Evolutionary conservation across 331 rosid genomes (phyloP).

Genomic region (Pyrus hybrid): DNA sequence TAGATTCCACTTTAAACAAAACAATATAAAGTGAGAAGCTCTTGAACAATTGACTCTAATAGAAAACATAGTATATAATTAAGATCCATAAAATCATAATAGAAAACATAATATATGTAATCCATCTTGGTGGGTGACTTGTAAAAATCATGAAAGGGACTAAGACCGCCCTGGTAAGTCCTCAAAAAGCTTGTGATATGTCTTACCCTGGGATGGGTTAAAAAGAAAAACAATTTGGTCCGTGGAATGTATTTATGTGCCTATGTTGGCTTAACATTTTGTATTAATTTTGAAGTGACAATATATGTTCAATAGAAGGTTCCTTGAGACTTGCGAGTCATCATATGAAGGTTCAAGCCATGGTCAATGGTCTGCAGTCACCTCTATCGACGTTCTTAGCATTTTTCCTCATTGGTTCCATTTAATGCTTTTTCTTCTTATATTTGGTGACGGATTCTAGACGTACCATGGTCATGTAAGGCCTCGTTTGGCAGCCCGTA

Average conservation of each 20-base stretch:
- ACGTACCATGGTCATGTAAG: neutral
- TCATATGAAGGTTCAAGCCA: neutral
- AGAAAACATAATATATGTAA: no score
- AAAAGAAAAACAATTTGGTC: neutral
- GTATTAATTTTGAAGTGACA: neutral
- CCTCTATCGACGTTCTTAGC: neutral
- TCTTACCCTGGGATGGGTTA: no score
- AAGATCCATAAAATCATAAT: neutral
- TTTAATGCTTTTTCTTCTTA: neutral
- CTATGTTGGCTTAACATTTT: neutral
- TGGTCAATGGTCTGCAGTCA: neutral
- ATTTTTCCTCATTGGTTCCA: neutral
- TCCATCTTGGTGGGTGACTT: no score
- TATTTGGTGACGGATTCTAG: neutral
- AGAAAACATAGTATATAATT: no score
- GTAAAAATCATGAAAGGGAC: no score
- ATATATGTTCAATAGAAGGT: neutral
- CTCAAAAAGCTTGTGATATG: no score
- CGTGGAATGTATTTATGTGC: neutral
- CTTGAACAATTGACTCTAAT: neutral
- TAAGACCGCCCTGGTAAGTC: no score
- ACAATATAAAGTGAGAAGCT: slow-evolving; percentile 10
- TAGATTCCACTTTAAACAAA: neutral
- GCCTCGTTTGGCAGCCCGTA: no score
- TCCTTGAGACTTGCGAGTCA: neutral